phyloP scores from a whole-genome alignment of 2,329 filamentous ascomycete genomes.

The Blumeria hordei region DNA sequence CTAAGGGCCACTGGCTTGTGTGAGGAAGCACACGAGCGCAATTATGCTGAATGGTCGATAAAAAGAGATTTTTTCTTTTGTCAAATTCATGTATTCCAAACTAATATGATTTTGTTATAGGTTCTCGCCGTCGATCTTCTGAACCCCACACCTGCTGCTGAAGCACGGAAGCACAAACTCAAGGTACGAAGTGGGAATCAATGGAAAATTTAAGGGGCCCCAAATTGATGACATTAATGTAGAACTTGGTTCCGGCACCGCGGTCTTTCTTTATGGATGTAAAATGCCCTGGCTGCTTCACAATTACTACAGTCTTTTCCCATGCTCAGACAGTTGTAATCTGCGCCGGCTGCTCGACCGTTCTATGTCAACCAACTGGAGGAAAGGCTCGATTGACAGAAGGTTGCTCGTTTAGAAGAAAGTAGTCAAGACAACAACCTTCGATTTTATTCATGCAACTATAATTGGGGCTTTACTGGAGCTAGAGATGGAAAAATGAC shows the following conservation, averaged over 20 bases:
- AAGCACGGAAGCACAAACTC: conserved; percentile 99
- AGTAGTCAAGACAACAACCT: conserved; percentile 33
- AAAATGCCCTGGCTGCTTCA: conserved; percentile 99
- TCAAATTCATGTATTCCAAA: no score
- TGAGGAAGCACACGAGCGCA: no score
- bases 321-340: conserved; percentile 99
- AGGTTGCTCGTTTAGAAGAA: conserved; percentile 99
- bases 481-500: no score
- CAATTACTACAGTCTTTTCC: conserved; percentile 99
- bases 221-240: conserved; percentile 8
- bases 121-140: conserved; percentile 99
- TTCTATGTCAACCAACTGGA: conserved; percentile 98
- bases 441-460: not conserved
- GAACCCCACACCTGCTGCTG: conserved; percentile 91
- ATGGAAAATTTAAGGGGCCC: not conserved
- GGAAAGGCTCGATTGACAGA: conserved; percentile 97
- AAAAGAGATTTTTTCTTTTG: no score
- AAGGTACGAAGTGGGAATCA: conserved; percentile 42
- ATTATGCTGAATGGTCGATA: no score
- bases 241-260: conserved; percentile 86
- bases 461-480: no score
- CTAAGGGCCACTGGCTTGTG: no score
- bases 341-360: conserved; percentile 98
- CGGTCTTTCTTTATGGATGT: conserved; percentile 99
- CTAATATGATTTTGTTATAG: conserved; percentile 22